phyloP scores from a whole-genome alignment of 2,329 filamentous ascomycete species.

The Pseudocercospora musae region DNA sequence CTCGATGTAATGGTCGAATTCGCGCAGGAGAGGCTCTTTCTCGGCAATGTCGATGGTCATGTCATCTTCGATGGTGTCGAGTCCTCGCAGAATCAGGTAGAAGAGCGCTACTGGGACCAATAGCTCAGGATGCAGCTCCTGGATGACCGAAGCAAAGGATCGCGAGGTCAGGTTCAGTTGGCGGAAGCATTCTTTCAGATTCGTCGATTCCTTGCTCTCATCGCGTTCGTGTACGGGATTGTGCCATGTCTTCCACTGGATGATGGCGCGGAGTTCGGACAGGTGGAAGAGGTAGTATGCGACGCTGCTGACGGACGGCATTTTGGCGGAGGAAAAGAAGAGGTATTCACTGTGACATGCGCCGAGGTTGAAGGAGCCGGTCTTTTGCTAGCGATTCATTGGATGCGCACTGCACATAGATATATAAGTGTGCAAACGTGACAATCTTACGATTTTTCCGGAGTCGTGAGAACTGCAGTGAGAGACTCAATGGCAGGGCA shows the following conservation, averaged over 20 bases:
- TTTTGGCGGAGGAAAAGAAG: conserved; percentile 19
- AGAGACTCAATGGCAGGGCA: background rate
- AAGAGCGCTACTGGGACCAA: conserved; percentile 86
- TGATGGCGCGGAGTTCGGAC: conserved; percentile 37
- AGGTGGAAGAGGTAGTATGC: conserved; percentile 37
- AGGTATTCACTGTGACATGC: background rate
- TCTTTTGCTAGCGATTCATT: background rate
- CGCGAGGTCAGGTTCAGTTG: conserved; percentile 85
- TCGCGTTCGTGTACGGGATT: conserved; percentile 86
- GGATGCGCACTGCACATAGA: background rate
- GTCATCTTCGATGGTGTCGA: conserved; percentile 99
- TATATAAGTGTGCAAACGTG: background rate
- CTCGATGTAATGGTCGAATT: conserved; percentile 76
- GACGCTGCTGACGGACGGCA: conserved; percentile 32
- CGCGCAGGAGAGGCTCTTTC: conserved; percentile 82
- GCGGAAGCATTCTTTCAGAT: conserved; percentile 78
- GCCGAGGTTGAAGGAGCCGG: background rate
- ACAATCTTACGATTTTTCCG: background rate
- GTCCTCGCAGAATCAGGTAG: conserved; percentile 85
- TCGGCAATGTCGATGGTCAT: conserved; percentile 80
- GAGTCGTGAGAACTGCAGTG: background rate
- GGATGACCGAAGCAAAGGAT: conserved; percentile 88
- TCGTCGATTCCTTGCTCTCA: conserved; percentile 67
- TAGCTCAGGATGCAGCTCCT: conserved; percentile 92
- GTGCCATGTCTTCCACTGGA: conserved; percentile 77